Percentiles rank a stretch among this genome's conserved stretches.
These are phyloP conservation scores for Thelonectria discophora DNA, from an alignment of 2,329 filamentous ascomycete genomes.

Conservation along the genomic window DNA sequence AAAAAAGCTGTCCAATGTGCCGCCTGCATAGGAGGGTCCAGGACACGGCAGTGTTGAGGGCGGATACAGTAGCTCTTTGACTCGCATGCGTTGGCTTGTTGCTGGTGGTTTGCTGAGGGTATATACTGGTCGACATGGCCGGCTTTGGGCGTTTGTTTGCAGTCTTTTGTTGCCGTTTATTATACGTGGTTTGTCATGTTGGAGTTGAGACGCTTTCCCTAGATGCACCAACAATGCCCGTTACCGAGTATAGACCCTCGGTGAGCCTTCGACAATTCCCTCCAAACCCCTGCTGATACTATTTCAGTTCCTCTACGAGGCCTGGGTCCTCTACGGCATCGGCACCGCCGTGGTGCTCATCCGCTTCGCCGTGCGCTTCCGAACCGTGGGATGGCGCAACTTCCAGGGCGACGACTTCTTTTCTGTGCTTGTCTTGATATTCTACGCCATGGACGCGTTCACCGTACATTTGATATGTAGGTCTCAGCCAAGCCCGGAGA, in stretches of 20 bases:
- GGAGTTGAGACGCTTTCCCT: too few species aligned
- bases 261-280: background rate
- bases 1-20: too few species aligned
- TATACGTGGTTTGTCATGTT: too few species aligned
- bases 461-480: conserved; percentile 48
- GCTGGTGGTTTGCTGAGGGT: too few species aligned
- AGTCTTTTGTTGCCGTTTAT: too few species aligned
- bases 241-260: conserved; percentile 16
- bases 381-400: conserved; percentile 49
- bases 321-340: conserved; percentile 45
- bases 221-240: conserved; percentile 19
- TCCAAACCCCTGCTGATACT: background rate
- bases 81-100: too few species aligned
- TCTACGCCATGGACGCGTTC: conserved; percentile 48
- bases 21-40: too few species aligned
- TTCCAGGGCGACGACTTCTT: conserved; percentile 52
- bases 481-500: background rate
- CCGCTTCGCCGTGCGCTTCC: conserved; percentile 48
- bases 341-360: conserved; percentile 45
- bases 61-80: too few species aligned
- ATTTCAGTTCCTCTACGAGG: conserved; percentile 42
- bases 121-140: too few species aligned
- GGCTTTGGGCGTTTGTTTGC: too few species aligned
- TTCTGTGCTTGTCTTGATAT: conserved; percentile 44
- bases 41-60: too few species aligned